Base-by-base conservation (phyloP, 2,329 filamentous ascomycete genomes). In the Periconia sp. region DNA sequence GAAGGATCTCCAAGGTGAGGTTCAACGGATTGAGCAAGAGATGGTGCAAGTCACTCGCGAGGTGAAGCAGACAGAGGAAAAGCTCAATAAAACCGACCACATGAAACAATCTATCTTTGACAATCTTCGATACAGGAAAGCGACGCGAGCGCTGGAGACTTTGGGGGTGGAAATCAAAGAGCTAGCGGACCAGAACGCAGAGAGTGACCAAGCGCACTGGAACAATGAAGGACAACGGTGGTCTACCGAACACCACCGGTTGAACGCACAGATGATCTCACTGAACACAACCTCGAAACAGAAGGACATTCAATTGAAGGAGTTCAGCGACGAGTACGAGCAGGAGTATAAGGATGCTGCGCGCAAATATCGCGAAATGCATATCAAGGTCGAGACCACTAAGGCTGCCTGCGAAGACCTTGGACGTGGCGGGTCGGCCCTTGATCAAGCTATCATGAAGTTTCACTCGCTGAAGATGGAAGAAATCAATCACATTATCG, bases 381-480 rank as follows among this genome's bases (percentile, higher is more conserved):
- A 95, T 67, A 90, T 97, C 74, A 87, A 88, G 56, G 89, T 96
- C 1, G 89, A 85, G 73, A 95, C 92, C 1, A 96, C 90, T 35
- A 95, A 92, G 69, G 92, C 92, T 3, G 92, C 91, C 3, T 89
- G 96, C 40, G 90, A 95, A 43, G 94, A 99, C 66, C 77, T 99
- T 24, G 87, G 81, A 5, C 87, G 89, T 28, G 97, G 95, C 66
- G 80, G 84, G 30, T 79, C 83, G 8, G 94, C 94, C 6, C 80
- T 99, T 10, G 92, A 97, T 75, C 90, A 94, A 64, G 95, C 94
- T 33, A 95, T 99, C 63, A 96, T 99, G 89, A 89, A 89, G 62
- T 99, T 92, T 65, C 94, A 99, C 74, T 82, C 86, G 21, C 76
- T 96, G 65, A 99, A 99, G 77, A 99, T 99, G 94, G 89, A 94